A percentile compares a stretch with the other conserved stretches of the same genome.
phyloP scores from a whole-genome alignment of 441 rosid species.

The Erysimum pusillum region DNA sequence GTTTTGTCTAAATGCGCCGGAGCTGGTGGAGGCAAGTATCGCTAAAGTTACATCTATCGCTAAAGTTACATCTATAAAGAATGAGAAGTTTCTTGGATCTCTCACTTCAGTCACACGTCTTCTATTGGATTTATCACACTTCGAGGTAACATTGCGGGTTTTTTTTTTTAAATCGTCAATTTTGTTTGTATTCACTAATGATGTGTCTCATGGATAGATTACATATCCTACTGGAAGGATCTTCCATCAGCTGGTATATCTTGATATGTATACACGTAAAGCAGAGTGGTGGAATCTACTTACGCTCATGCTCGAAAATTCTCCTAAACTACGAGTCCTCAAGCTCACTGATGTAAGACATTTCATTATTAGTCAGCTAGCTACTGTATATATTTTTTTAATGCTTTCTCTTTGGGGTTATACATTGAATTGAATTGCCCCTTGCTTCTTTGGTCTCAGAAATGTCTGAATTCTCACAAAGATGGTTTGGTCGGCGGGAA shows the following conservation, averaged over 20 bases:
- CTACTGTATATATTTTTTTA: too few relatives aligned
- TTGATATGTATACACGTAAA: neutral
- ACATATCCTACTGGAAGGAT: slow-evolving; percentile 1
- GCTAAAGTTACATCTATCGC: neutral
- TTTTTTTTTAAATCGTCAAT: too few relatives aligned
- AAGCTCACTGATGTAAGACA: slow-evolving; percentile 25
- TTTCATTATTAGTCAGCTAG: neutral
- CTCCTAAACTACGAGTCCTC: slow-evolving; percentile 24
- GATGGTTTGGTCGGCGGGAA: neutral
- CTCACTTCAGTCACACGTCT: slow-evolving; percentile 27
- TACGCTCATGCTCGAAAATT: slow-evolving; percentile 9
- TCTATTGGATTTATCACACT: slow-evolving; percentile 6
- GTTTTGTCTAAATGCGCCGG: neutral
- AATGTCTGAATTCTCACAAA: neutral
- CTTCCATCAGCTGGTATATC: slow-evolving; percentile 1
- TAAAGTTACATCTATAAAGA: neutral
- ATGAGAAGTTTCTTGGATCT: slow-evolving; percentile 14
- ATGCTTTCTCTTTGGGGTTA: neutral
- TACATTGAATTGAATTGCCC: neutral
- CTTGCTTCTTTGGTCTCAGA: neutral
- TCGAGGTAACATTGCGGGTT: neutral
- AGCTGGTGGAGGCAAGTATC: slow-evolving; percentile 1
- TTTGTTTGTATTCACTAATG: neutral
- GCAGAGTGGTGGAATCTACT: slow-evolving; percentile 29
- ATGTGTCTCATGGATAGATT: neutral